These are phyloP conservation scores for Xylona heveae DNA, from an alignment of 495 filamentous ascomycete genomes.

Conservation along the genomic window DNA sequence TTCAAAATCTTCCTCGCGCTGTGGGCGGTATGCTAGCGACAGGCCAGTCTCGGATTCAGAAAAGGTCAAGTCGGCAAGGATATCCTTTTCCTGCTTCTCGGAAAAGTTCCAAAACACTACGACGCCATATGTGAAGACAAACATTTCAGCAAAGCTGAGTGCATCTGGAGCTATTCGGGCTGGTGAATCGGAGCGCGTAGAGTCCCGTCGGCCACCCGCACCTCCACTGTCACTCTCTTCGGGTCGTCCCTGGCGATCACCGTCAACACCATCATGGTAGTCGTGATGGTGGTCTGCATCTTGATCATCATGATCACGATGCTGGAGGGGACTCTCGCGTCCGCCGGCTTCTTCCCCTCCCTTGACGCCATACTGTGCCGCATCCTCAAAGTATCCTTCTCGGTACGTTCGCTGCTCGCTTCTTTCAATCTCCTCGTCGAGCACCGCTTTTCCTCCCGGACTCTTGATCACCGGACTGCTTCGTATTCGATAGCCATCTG, in stretches of 20 bases:
- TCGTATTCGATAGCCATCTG: conserved; percentile 64
- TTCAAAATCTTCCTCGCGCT: conserved; percentile 76
- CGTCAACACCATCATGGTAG: not conserved
- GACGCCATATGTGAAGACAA: conserved; percentile 93
- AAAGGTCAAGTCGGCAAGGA: conserved; percentile 89
- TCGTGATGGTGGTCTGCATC: not conserved
- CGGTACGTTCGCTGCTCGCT: conserved; percentile 79
- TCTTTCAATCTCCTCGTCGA: conserved; percentile 92
- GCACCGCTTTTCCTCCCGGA: conserved; percentile 72
- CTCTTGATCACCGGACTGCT: conserved; percentile 84
- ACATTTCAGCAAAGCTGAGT: conserved; percentile 79
- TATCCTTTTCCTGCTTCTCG: conserved; percentile 86
- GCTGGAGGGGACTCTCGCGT: conserved; percentile 21
- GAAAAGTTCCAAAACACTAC: conserved; percentile 99
- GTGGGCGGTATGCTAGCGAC: conserved; percentile 43
- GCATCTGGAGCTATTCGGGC: conserved; percentile 39
- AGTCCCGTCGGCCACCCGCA: not conserved
- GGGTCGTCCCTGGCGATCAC: too few relatives aligned
- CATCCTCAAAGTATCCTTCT: conserved; percentile 60
- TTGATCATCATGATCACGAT: conserved; percentile 1
- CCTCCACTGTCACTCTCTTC: not conserved
- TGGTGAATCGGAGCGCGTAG: conserved; percentile 6
- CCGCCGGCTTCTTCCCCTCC: conserved; percentile 17
- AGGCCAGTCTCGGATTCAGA: conserved; percentile 32
- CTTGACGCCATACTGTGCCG: conserved; percentile 12